Evolutionary conservation across 805 yeast genomes (phyloP).

Genomic region (Wickerhamia fluorescens): DNA sequence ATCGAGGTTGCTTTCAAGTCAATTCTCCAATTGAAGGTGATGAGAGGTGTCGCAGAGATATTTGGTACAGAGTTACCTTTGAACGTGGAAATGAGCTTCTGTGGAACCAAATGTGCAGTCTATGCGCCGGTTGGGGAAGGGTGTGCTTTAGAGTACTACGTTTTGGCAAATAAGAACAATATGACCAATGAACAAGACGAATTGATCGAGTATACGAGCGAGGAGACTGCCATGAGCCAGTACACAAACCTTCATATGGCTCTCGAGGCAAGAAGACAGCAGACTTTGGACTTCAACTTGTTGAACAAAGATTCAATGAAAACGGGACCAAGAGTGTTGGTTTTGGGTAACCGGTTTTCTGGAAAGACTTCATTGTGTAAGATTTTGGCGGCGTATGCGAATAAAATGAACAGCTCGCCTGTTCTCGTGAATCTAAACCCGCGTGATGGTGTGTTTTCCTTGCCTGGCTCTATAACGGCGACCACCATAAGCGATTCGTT

Average conservation of each 20-base stretch:
- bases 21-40: constrained; percentile 42
- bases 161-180: constrained; percentile 17
- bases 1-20: constrained; percentile 56
- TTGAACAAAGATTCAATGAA: constrained; percentile 23
- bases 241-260: constrained; percentile 70
- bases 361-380: constrained; percentile 79
- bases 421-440: constrained; percentile 78
- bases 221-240: constrained; percentile 60
- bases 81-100: constrained; percentile 42
- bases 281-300: constrained; percentile 16
- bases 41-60: constrained; percentile 75
- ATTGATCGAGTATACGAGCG: constrained; percentile 56
- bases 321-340: constrained; percentile 51
- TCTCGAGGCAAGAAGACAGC: constrained; percentile 48
- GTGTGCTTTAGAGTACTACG: constrained; percentile 46
- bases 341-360: constrained; percentile 62
- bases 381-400: constrained; percentile 67
- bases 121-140: constrained; percentile 52
- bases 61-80: constrained; percentile 89
- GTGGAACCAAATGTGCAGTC: constrained; percentile 33
- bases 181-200: constrained; percentile 28
- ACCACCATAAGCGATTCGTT: constrained; percentile 75
- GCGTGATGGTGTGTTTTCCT: constrained; percentile 54
- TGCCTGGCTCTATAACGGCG: constrained; percentile 83
- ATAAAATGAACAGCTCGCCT: constrained; percentile 61